Base-by-base conservation (phyloP, 1,139 yeast genomes). In the Scheffersomyces titani region DNA sequence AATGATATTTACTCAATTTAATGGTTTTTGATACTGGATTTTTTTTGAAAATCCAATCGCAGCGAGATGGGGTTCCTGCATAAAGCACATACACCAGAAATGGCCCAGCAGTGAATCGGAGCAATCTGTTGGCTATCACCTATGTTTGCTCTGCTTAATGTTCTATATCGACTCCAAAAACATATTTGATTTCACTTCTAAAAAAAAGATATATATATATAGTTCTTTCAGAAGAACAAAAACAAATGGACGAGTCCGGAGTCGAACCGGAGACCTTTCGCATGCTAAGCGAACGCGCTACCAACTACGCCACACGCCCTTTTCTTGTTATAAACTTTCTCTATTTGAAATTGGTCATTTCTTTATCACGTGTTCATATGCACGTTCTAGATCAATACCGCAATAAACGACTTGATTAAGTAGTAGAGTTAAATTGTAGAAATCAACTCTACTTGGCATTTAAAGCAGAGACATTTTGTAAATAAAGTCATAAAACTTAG, bases 281-380 rank as follows among this genome's bases (percentile, higher is more conserved):
- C 91, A 86, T 87, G 92, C 92, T 85, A 87, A 86, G 91, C 86
- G 89, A 85, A 84, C 90, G 91, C 92, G 91, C 91, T 87, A 87
- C 92, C 92, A 86, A 87, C 92, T 87, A 84, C 91, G 92, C 92
- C 90, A 87, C 90, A 87, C 90, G 90, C 92, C 91, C 91, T 7
- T 50, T 20, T 50, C 22, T 46, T 46, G 49, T 46, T 46, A 13
- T n/a, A 6, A 13, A n/a, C 4, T 18, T n/a, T 7, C n/a, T 6
- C 20, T 13, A 45, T 5, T 22, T 22, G 5, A 5, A 22, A 5
- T 22, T 5, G 5, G 24, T 5, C 5, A 5, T 6, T 16, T 16
- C 11, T 30, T 30, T 30, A 30, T 9, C 16, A 9, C 11, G 13
- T 2, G 16, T 2, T 5, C 4, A 11, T 30, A 22, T 5, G 24